These are phyloP conservation scores for Cladosporium austrohemisphaericum DNA, from an alignment of 2,329 filamentous ascomycete genomes.

Conservation along the genomic window DNA sequence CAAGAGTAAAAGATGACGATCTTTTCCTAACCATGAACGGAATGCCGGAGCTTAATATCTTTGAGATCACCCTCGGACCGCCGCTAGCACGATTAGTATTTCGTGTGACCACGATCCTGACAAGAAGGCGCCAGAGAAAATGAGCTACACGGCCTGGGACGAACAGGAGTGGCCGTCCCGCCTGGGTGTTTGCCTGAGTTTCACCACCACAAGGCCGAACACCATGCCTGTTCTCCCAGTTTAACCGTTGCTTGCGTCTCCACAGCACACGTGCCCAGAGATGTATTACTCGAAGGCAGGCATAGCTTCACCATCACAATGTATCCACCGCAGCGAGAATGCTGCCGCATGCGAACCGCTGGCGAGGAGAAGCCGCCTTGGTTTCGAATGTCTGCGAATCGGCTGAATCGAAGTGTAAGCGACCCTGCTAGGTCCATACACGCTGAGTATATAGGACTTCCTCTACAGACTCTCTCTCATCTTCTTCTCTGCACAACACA, in stretches of 20 bases:
- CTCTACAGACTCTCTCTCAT: neutral
- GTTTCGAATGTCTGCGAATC: constrained; percentile 8
- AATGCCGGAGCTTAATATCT: neutral
- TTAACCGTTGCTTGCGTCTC: constrained; percentile 6
- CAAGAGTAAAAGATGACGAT: constrained; percentile 2
- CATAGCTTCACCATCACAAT: neutral
- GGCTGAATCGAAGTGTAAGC: neutral
- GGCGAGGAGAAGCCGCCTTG: constrained; percentile 4
- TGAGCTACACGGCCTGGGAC: neutral
- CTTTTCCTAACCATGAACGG: constrained; percentile 2
- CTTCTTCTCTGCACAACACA: neutral
- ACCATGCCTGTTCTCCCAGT: neutral
- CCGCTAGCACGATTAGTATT: neutral
- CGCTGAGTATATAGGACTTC: constrained; percentile 3
- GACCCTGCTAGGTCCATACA: neutral
- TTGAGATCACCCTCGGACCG: neutral
- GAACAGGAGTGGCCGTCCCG: neutral
- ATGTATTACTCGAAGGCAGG: constrained; percentile 1
- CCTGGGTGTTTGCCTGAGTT: neutral
- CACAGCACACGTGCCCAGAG: neutral
- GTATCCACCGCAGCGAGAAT: constrained; percentile 10
- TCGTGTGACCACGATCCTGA: too few relatives aligned
- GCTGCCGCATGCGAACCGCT: too few relatives aligned
- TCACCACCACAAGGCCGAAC: neutral
- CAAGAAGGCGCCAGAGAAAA: neutral